Percentiles rank a stretch among this genome's conserved stretches.
Conservation (phyloP, 108 stramenopile species). For the Cyclostephanos tholiformis region DNA sequence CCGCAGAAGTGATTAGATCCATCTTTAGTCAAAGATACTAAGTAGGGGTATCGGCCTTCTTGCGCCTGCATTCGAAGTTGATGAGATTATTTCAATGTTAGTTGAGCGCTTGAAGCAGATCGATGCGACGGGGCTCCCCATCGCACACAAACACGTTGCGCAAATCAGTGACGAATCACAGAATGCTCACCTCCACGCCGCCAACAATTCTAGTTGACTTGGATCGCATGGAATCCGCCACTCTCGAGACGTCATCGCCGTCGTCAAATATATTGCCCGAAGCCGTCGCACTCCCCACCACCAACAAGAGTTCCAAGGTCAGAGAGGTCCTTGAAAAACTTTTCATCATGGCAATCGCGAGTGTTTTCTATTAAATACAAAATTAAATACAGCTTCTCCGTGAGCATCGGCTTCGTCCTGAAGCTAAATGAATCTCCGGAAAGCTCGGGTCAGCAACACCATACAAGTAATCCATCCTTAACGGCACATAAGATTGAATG, state of each 20-base stretch:
- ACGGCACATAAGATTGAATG: too few relatives aligned
- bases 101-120: neutral
- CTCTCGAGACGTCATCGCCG: conserved; percentile 1
- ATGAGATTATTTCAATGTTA: neutral
- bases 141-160: neutral
- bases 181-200: conserved; percentile 13
- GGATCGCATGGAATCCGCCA: conserved; percentile 1
- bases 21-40: conserved; percentile 35
- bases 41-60: conserved; percentile 51
- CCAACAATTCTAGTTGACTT: conserved; percentile 8
- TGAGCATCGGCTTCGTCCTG: neutral
- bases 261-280: conserved; percentile 2
- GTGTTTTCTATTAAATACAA: neutral
- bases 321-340: neutral
- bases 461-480: too few relatives aligned
- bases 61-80: conserved; percentile 11
- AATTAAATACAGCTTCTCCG: neutral
- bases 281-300: neutral
- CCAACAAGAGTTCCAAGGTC: neutral
- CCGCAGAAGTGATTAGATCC: conserved; percentile 42
- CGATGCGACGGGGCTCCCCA: neutral
- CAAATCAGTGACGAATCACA: conserved; percentile 12
- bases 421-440: too few relatives aligned
- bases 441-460: too few relatives aligned
- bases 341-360: neutral